Percentiles rank a stretch among this genome's conserved stretches.
These are phyloP conservation scores for Puccinia hordei DNA, from an alignment of 1,284 basidiomycete genomes.

Conservation along the genomic window DNA sequence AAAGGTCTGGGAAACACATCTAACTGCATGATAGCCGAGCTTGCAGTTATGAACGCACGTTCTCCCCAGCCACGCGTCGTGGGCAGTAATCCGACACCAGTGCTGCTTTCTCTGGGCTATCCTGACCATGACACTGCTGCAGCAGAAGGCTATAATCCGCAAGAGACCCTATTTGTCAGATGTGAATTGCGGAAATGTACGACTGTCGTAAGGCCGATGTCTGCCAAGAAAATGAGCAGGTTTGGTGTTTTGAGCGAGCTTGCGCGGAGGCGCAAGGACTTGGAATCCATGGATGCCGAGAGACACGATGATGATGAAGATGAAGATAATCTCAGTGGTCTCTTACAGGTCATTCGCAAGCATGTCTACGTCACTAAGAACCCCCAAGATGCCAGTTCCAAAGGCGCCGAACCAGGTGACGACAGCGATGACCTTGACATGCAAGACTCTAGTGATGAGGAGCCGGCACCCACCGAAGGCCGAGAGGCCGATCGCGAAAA, in stretches of 20 bases:
- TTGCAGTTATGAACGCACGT: slow-evolving; percentile 33
- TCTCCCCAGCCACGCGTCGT: slow-evolving; percentile 25
- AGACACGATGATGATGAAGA: slow-evolving; percentile 11
- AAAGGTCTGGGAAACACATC: slow-evolving; percentile 18
- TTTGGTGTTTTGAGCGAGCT: slow-evolving; percentile 25
- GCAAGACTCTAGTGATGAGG: slow-evolving; percentile 12
- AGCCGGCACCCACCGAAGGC: slow-evolving; percentile 2
- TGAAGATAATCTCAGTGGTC: neutral
- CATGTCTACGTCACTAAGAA: slow-evolving; percentile 33
- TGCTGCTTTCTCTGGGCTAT: slow-evolving; percentile 39
- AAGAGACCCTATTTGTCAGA: slow-evolving; percentile 13
- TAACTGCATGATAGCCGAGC: slow-evolving; percentile 19
- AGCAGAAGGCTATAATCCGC: slow-evolving; percentile 23
- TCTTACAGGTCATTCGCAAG: slow-evolving; percentile 33
- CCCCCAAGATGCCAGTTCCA: neutral
- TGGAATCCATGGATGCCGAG: neutral
- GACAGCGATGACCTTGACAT: slow-evolving; percentile 14
- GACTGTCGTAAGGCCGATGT: slow-evolving; percentile 35
- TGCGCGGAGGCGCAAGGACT: slow-evolving; percentile 1
- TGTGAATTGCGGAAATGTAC: slow-evolving; percentile 41
- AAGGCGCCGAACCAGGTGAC: neutral
- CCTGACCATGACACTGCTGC: neutral
- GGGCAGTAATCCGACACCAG: neutral
- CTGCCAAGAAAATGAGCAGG: slow-evolving; percentile 42
- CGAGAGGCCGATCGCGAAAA: slow-evolving; percentile 26